Evolutionary conservation across 257 asterid species (phyloP), one percentile per base, ranked within the genome.

Genomic region (Pogostemon cablin): DNA sequence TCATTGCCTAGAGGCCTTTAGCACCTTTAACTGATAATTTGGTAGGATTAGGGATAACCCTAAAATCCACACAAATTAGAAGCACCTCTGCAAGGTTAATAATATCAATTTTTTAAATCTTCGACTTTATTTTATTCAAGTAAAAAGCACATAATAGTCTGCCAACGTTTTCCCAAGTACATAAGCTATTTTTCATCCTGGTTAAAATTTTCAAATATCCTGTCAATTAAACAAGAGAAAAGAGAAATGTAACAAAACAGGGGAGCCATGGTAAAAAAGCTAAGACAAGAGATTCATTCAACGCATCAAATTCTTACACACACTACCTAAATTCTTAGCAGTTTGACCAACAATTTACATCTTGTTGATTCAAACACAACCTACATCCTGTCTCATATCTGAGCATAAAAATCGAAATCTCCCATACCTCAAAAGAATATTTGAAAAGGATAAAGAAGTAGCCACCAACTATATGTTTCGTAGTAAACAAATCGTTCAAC

Each of bases 401-500:
- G 9, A n/a, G 3, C 58, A 46, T 54, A 62, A 47, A 47, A 20
- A 41, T 58, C 56, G 35, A 3, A 46, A 47, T 46, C 61, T 38
- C 5, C 62, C 62, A 12, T 3, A 4, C 35, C 8, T 54, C 46
- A 7, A 43, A 9, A 4, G 15, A 66, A 25, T 25, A 25, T 25
- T 25, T 15, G 15, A 25, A 25, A 39, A 12, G 32, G 12, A 53
- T 5, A 7, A 10, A 9, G 40, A 38, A 52, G 41, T 6, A 11
- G 43, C 32, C 42, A 46, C 3, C 5, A 52, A 62, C 15, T 37
- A n/a, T 37, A 41, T 2, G 7, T 47, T 34, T 41, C 7, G 68
- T 59, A 68, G 69, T 35, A 37, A 25, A 17, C 68, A 20, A 0
- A 48, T 32, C 25, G 6, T 73, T 49, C 67, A 62, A 38, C 74